phyloP scores from a whole-genome alignment of 495 filamentous ascomycete species.

The Hyaloscypha variabilis region DNA sequence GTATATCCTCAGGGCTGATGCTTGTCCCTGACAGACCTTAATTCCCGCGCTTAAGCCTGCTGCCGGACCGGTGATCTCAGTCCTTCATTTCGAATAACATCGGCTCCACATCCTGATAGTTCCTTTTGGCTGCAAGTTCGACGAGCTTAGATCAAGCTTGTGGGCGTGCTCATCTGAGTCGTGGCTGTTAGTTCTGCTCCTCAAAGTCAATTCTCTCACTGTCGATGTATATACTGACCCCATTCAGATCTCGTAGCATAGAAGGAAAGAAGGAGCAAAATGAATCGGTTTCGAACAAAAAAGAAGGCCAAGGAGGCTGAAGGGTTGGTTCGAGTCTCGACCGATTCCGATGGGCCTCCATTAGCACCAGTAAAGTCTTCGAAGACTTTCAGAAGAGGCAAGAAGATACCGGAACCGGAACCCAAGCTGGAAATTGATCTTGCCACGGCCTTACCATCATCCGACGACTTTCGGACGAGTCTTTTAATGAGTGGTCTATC shows the following conservation, averaged over 20 bases:
- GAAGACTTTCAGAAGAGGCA: slow-evolving; percentile 59
- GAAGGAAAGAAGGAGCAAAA: slow-evolving; percentile 32
- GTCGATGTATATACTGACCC: neutral
- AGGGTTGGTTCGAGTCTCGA: slow-evolving; percentile 44
- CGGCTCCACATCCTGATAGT: neutral
- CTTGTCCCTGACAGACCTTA: slow-evolving; percentile 19
- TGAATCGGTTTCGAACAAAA: slow-evolving; percentile 77
- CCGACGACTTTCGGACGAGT: slow-evolving; percentile 95
- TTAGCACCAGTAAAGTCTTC: slow-evolving; percentile 45
- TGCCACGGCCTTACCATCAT: slow-evolving; percentile 71
- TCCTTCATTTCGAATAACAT: slow-evolving; percentile 19
- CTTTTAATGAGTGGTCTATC: slow-evolving; percentile 94
- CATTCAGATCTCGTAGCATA: neutral
- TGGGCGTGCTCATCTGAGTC: slow-evolving; percentile 32
- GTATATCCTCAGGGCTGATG: slow-evolving; percentile 27
- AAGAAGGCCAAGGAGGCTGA: slow-evolving; percentile 66
- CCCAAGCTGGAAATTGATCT: slow-evolving; percentile 72
- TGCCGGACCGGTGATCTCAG: neutral
- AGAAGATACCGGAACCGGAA: slow-evolving; percentile 57
- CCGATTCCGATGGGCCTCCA: slow-evolving; percentile 52
- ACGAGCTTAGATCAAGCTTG: slow-evolving; percentile 20
- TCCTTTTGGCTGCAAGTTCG: slow-evolving; percentile 10
- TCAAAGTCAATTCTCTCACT: neutral
- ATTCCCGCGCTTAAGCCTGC: slow-evolving; percentile 5
- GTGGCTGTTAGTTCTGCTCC: slow-evolving; percentile 13